Conservation (phyloP, 208 protist species). For the Trypanosoma congolense region DNA sequence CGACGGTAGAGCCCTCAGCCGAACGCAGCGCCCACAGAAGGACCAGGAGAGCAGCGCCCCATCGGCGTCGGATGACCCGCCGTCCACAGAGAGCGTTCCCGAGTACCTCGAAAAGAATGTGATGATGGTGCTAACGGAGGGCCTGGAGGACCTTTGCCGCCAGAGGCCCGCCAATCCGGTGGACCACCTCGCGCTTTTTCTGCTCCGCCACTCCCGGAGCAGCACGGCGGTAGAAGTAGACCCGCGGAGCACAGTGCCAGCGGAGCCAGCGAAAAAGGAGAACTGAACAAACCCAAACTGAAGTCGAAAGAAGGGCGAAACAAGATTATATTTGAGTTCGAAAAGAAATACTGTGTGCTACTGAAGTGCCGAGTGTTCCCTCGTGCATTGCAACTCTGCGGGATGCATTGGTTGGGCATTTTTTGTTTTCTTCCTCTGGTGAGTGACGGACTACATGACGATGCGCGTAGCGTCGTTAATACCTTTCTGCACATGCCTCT, state of each 20-base stretch:
- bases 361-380: too few species aligned
- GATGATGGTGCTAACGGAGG: constrained; percentile 80
- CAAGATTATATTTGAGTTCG: too few species aligned
- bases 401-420: too few species aligned
- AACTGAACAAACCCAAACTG: too few species aligned
- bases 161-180: constrained; percentile 89
- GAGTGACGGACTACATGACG: too few species aligned
- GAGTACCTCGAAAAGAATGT: constrained; percentile 88
- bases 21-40: background rate
- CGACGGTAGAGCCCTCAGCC: too few species aligned
- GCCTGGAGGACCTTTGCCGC: constrained; percentile 78
- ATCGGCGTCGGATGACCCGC: background rate
- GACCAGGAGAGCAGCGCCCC: background rate
- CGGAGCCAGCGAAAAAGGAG: constrained; percentile 8
- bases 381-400: too few species aligned
- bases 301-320: too few species aligned
- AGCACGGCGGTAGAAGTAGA: constrained; percentile 72
- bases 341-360: too few species aligned
- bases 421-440: too few species aligned
- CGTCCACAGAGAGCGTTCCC: constrained; percentile 27
- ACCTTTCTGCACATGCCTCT: too few species aligned
- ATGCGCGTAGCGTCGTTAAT: too few species aligned
- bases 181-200: constrained; percentile 87
- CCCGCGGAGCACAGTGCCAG: constrained; percentile 39
- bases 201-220: constrained; percentile 71